These are phyloP conservation scores for Prillingera fragicola DNA, from an alignment of 1,284 basidiomycete genomes.

Conservation along the genomic window DNA sequence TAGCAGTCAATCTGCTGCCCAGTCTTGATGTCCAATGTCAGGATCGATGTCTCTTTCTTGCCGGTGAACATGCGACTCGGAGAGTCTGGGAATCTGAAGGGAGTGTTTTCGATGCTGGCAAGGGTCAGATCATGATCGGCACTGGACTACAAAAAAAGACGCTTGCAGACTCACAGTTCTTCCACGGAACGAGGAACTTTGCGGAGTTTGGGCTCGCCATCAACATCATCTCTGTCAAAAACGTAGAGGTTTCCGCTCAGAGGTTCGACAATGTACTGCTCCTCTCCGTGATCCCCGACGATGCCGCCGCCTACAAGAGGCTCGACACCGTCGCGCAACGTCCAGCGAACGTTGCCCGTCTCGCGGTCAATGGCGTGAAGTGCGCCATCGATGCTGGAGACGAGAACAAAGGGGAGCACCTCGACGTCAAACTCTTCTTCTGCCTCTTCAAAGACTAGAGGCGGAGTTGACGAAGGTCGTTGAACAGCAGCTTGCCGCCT, in stretches of 20 bases:
- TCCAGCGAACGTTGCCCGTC: slow-evolving; percentile 38
- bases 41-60: slow-evolving; percentile 43
- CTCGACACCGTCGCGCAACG: slow-evolving; percentile 39
- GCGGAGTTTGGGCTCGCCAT: slow-evolving; percentile 34
- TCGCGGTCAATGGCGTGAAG: slow-evolving; percentile 46
- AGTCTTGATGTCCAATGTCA: slow-evolving; percentile 44
- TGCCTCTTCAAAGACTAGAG: background rate
- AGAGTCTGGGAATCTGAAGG: slow-evolving; percentile 45
- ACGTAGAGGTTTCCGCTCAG: slow-evolving; percentile 45
- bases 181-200: slow-evolving; percentile 46
- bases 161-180: slow-evolving; percentile 40
- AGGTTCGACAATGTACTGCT: slow-evolving; percentile 47
- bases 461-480: background rate
- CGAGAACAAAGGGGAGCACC: slow-evolving; percentile 43
- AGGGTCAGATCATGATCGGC: background rate
- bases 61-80: slow-evolving; percentile 46
- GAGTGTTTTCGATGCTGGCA: slow-evolving; percentile 44
- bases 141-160: slow-evolving; percentile 1
- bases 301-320: slow-evolving; percentile 40
- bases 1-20: slow-evolving; percentile 44
- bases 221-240: slow-evolving; percentile 26
- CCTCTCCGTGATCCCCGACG: slow-evolving; percentile 18
- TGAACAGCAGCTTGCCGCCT: no score
- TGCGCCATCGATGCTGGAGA: slow-evolving; percentile 46
- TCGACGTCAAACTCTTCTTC: slow-evolving; percentile 38